Evolutionary conservation across 495 filamentous ascomycete species (phyloP).

Genomic region (Penicillium malachiteum): DNA sequence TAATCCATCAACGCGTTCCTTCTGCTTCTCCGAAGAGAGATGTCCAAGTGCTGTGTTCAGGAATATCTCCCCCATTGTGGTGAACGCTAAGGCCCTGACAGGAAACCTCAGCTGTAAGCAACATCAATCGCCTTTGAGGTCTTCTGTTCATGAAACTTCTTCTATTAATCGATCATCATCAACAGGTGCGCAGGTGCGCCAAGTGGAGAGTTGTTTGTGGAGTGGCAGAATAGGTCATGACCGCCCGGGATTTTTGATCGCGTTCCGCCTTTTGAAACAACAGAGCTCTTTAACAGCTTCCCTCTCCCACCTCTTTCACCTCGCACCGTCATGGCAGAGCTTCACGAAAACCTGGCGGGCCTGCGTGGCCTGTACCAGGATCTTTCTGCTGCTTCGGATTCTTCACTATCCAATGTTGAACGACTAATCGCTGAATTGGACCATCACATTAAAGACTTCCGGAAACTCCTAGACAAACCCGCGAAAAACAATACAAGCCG

Average conservation of each 20-base stretch:
- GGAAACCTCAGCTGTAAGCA: too few species aligned
- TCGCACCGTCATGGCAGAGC: constrained; percentile 48
- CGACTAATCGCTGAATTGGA: constrained; percentile 67
- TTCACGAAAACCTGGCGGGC: constrained; percentile 59
- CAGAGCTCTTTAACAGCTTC: constrained; percentile 25
- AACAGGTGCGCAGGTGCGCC: neutral
- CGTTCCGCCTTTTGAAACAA: constrained; percentile 43
- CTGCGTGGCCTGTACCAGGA: constrained; percentile 78
- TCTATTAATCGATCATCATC: constrained; percentile 5
- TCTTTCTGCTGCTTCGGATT: constrained; percentile 64
- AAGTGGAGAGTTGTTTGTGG: constrained; percentile 12
- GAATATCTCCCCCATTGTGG: constrained; percentile 36
- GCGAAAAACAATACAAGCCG: constrained; percentile 67
- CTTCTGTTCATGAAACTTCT: neutral
- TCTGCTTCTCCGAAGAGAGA: constrained; percentile 53
- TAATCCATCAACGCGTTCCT: constrained; percentile 52
- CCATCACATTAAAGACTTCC: constrained; percentile 67
- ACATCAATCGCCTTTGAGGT: too few species aligned
- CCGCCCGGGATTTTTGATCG: constrained; percentile 42
- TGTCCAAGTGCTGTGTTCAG: constrained; percentile 39
- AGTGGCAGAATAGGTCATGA: constrained; percentile 22
- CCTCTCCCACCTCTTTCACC: constrained; percentile 17
- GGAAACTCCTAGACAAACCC: constrained; percentile 72
- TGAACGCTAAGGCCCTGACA: neutral
- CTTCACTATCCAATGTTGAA: constrained; percentile 59